phyloP scores from a whole-genome alignment of 2,329 filamentous ascomycete genomes.

The Beauveria brongniartii region DNA sequence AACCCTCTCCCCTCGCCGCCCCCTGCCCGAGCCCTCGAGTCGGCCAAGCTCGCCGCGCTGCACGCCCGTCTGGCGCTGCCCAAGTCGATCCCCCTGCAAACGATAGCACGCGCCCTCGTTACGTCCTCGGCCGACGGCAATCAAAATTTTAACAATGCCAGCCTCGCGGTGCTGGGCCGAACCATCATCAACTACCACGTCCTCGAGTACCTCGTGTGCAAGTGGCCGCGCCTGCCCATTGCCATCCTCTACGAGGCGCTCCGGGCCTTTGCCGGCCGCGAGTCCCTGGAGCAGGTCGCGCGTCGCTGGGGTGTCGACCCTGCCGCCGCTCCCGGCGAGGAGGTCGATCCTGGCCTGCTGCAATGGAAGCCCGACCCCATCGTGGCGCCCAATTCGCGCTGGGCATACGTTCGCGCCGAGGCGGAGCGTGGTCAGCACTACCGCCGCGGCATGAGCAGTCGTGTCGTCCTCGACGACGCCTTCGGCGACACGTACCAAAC shows the following conservation, averaged over 20 bases:
- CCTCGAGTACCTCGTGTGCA: conserved; percentile 78
- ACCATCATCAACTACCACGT: conserved; percentile 84
- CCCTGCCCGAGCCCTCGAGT: conserved; percentile 56
- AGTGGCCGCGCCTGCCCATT: conserved; percentile 86
- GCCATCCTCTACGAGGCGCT: conserved; percentile 79
- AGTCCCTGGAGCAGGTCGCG: conserved; percentile 64
- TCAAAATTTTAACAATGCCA: conserved; percentile 78
- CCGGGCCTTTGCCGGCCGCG: conserved; percentile 72
- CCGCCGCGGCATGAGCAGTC: conserved; percentile 64
- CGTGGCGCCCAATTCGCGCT: conserved; percentile 38
- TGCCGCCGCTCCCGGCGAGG: conserved; percentile 77
- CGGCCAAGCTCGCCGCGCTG: conserved; percentile 85
- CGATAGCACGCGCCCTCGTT: conserved; percentile 77
- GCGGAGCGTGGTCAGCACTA: conserved; percentile 35
- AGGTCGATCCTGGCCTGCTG: conserved; percentile 85
- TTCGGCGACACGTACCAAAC: conserved; percentile 58
- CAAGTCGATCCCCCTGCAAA: conserved; percentile 72
- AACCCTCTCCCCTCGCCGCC: conserved; percentile 60
- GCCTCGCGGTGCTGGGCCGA: conserved; percentile 71
- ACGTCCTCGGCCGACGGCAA: conserved; percentile 77
- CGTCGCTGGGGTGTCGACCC: conserved; percentile 86
- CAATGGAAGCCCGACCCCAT: conserved; percentile 58
- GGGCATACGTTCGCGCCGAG: conserved; percentile 46
- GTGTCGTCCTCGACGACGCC: conserved; percentile 73
- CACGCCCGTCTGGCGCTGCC: conserved; percentile 83